Percentiles rank a stretch among this genome's conserved stretches.
phyloP scores from a whole-genome alignment of 768 basidiomycete species.

The Gloeophyllum trabeum region DNA sequence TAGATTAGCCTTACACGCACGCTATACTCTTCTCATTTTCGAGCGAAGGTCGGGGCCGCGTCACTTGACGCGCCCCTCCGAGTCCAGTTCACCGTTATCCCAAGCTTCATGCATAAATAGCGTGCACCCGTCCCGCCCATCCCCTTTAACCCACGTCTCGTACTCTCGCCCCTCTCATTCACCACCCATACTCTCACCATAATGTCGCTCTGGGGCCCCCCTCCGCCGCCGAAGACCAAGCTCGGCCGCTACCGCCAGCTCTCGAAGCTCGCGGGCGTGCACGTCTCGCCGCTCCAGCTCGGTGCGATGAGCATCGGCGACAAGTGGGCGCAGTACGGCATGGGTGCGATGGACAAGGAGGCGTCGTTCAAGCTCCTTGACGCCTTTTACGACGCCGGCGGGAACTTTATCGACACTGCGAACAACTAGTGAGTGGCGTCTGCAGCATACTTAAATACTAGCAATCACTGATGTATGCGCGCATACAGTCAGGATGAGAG shows the following conservation, averaged over 20 bases:
- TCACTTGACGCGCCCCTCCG: too few relatives aligned
- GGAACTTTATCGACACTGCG: conserved; percentile 23
- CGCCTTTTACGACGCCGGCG: conserved; percentile 22
- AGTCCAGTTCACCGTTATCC: too few relatives aligned
- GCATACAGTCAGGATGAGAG: conserved; percentile 12
- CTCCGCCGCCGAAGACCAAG: conserved; percentile 13
- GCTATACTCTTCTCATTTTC: too few relatives aligned
- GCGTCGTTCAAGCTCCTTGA: conserved; percentile 26
- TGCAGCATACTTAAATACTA: too few relatives aligned
- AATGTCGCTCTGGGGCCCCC: conserved; percentile 1
- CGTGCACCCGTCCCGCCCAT: too few relatives aligned
- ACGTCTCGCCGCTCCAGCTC: conserved; percentile 25
- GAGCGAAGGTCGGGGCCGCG: too few relatives aligned
- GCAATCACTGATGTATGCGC: too few relatives aligned
- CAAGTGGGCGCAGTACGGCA: conserved; percentile 19
- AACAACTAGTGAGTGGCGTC: conserved; percentile 19
- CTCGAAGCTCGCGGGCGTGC: conserved; percentile 21
- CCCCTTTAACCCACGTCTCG: too few relatives aligned
- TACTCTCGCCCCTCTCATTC: too few relatives aligned
- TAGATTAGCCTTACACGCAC: too few relatives aligned
- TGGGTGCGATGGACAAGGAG: conserved; percentile 25
- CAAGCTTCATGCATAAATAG: too few relatives aligned
- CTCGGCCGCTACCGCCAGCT: conserved; percentile 20
- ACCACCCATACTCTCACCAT: too few relatives aligned
- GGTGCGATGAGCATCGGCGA: conserved; percentile 28